Conservation (phyloP, 495 filamentous ascomycete species). For the Penicillium argentinense region DNA sequence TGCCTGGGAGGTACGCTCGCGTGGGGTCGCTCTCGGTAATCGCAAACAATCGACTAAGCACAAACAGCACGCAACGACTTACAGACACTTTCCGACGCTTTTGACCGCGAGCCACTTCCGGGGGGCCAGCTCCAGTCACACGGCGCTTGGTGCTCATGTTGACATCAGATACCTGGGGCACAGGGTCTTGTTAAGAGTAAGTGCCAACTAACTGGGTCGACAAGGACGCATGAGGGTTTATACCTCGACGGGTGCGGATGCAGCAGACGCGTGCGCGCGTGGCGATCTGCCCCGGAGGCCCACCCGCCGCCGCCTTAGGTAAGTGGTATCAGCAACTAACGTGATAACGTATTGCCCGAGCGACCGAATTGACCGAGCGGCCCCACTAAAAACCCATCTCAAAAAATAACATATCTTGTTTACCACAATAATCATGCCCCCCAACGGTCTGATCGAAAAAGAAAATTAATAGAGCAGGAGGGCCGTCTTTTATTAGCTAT, state of each 20-base stretch:
- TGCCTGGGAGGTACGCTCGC: no score
- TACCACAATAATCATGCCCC: no score
- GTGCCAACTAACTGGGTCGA: background rate
- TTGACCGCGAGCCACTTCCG: slow-evolving; percentile 46
- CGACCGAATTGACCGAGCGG: no score
- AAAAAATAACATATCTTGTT: no score
- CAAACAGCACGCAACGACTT: slow-evolving; percentile 29
- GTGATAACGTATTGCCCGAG: background rate
- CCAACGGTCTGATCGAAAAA: no score
- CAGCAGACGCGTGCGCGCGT: slow-evolving; percentile 23
- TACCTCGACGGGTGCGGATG: slow-evolving; percentile 27
- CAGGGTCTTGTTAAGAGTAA: background rate
- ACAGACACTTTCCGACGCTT: slow-evolving; percentile 63
- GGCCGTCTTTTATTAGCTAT: no score
- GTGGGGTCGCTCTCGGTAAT: no score
- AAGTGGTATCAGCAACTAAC: slow-evolving; percentile 24
- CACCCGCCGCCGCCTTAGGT: slow-evolving; percentile 21
- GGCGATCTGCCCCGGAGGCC: slow-evolving; percentile 21
- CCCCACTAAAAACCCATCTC: no score
- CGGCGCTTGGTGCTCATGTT: slow-evolving; percentile 72
- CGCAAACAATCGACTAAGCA: background rate
- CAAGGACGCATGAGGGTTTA: slow-evolving; percentile 4
- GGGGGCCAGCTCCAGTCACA: slow-evolving; percentile 40
- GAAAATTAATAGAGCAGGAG: no score
- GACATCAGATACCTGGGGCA: background rate